Conservation (phyloP, 192 early-diverging fungal species). For the Thamnidium elegans region DNA sequence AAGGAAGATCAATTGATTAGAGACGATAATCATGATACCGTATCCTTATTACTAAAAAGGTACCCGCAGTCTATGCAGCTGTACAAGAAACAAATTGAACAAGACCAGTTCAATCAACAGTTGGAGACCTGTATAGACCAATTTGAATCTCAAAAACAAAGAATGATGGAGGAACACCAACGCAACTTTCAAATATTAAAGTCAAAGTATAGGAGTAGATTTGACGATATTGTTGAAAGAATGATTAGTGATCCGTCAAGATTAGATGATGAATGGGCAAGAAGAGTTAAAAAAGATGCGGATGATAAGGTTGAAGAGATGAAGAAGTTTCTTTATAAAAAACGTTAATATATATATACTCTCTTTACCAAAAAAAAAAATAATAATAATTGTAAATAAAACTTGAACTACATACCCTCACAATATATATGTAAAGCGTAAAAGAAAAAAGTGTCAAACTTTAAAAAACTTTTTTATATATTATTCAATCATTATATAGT, state of each 20-base stretch:
- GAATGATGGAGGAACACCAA: slow-evolving; percentile 6
- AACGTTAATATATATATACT: slow-evolving; percentile 3
- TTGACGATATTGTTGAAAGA: slow-evolving; percentile 3
- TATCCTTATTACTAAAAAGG: neutral
- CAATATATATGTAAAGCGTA: too few relatives aligned
- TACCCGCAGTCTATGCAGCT: slow-evolving; percentile 6
- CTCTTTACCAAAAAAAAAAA: neutral
- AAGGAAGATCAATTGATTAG: neutral
- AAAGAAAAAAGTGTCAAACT: too few relatives aligned
- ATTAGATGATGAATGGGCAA: neutral
- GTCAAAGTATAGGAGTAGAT: neutral
- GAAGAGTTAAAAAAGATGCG: neutral
- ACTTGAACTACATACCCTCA: neutral
- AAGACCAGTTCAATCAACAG: neutral
- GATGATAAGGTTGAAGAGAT: neutral
- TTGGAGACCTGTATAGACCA: neutral
- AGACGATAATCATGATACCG: neutral
- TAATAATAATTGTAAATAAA: neutral
- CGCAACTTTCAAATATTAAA: slow-evolving; percentile 3
- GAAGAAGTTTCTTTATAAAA: neutral
- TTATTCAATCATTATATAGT: too few relatives aligned
- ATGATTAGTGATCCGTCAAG: slow-evolving; percentile 1
- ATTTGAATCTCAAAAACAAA: slow-evolving; percentile 7
- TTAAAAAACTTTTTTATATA: too few relatives aligned
- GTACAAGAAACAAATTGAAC: slow-evolving; percentile 5